A percentile compares a stretch with the other conserved stretches of the same genome.
phyloP scores from a whole-genome alignment of 805 yeast species.

The Wickerhamomyces rabaulensis region DNA sequence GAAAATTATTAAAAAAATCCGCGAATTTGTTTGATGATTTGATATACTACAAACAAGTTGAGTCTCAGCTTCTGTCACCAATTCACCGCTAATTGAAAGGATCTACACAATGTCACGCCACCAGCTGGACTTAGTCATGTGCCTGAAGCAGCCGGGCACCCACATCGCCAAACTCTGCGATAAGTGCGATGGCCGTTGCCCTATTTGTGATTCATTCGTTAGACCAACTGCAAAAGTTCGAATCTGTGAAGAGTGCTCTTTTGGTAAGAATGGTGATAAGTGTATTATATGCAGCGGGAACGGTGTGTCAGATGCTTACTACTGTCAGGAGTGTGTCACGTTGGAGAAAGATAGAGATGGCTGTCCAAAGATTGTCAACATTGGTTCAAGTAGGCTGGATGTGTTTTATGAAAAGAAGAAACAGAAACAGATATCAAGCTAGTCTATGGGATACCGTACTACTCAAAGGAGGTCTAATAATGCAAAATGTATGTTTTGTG shows the following conservation, averaged over 20 bases:
- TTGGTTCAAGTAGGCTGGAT: slow-evolving; percentile 74
- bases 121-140: slow-evolving; percentile 77
- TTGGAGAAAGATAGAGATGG: slow-evolving; percentile 85
- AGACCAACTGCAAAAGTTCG: slow-evolving; percentile 62
- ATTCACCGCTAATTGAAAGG: not conserved
- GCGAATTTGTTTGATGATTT: too few species aligned
- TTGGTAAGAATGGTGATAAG: slow-evolving; percentile 54
- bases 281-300: slow-evolving; percentile 77
- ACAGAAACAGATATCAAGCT: slow-evolving; percentile 17
- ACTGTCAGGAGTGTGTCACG: slow-evolving; percentile 80
- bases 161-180: slow-evolving; percentile 67
- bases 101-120: slow-evolving; percentile 68
- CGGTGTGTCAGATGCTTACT: slow-evolving; percentile 68
- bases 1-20: too few species aligned
- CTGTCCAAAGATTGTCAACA: slow-evolving; percentile 77
- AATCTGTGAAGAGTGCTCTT: slow-evolving; percentile 82
- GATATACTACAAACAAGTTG: too few species aligned
- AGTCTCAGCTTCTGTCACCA: too few species aligned
- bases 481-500: not conserved
- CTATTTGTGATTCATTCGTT: slow-evolving; percentile 82
- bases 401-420: slow-evolving; percentile 54
- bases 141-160: slow-evolving; percentile 82
- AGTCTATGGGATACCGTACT: not conserved
- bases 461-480: not conserved
- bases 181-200: slow-evolving; percentile 89